Percentiles rank a stretch among this genome's conserved stretches.
Conservation (phyloP, 225 moss, liverwort and hornwort species). For the Bryoerythrophyllum caledonicum region DNA sequence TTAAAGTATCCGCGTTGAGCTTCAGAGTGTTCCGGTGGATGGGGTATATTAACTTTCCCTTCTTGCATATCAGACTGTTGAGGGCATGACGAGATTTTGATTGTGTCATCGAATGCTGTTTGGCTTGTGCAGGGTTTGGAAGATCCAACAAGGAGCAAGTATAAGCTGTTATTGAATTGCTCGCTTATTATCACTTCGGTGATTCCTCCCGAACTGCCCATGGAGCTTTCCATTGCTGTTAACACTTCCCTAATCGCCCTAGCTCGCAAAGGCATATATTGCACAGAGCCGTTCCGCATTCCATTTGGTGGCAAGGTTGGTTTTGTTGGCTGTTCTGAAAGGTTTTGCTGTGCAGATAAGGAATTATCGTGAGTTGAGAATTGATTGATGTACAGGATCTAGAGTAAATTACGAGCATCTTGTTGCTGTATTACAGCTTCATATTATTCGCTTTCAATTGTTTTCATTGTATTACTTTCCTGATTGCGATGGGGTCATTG, state of each 20-base stretch:
- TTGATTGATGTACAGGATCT: neutral
- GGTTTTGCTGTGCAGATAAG: neutral
- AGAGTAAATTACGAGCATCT: slow-evolving; percentile 9
- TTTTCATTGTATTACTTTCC: neutral
- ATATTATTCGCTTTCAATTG: neutral
- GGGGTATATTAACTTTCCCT: neutral
- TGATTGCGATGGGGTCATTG: slow-evolving; percentile 19
- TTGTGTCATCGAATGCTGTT: neutral
- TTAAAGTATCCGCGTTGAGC: slow-evolving; percentile 13
- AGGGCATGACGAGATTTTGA: slow-evolving; percentile 9
- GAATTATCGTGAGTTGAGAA: neutral
- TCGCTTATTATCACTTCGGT: slow-evolving; percentile 96
- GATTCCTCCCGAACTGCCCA: slow-evolving; percentile 97
- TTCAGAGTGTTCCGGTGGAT: slow-evolving; percentile 4
- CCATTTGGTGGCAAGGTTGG: slow-evolving; percentile 98
- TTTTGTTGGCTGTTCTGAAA: slow-evolving; percentile 18
- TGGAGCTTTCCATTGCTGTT: slow-evolving; percentile 99
- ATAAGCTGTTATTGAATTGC: slow-evolving; percentile 92
- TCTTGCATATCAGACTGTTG: slow-evolving; percentile 3
- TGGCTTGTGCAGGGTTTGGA: slow-evolving; percentile 76
- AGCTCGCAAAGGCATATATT: slow-evolving; percentile 89
- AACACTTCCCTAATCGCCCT: slow-evolving; percentile 97
- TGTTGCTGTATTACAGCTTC: slow-evolving; percentile 12
- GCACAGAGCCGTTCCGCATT: slow-evolving; percentile 98
- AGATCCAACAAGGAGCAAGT: slow-evolving; percentile 96